Conservation (phyloP, 495 filamentous ascomycete species). For the Stereocaulon alpinum region DNA sequence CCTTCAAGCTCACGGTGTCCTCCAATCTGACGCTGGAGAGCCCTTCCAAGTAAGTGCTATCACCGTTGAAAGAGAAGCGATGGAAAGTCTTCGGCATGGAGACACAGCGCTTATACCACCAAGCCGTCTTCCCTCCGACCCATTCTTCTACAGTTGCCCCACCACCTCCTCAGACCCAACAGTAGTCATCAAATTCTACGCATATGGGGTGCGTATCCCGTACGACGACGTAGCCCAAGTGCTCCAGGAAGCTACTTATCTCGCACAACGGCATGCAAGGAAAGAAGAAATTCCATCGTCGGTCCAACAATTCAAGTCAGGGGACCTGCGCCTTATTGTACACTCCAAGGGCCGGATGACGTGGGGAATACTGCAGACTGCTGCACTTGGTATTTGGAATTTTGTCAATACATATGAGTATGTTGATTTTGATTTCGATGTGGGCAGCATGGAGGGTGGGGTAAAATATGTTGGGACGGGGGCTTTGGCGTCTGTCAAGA, state of each 20-base stretch:
- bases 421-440: conserved; percentile 11
- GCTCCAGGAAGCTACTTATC: background rate
- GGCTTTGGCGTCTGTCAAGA: background rate
- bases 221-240: background rate
- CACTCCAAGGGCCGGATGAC: background rate
- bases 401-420: conserved; percentile 4
- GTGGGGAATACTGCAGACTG: background rate
- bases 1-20: background rate
- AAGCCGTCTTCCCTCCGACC: background rate
- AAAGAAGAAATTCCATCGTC: background rate
- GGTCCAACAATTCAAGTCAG: background rate
- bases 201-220: background rate
- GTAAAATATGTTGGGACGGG: background rate
- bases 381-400: background rate
- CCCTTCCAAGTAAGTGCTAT: background rate
- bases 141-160: background rate
- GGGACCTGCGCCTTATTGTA: background rate
- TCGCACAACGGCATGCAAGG: background rate
- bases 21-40: background rate
- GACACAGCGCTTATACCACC: background rate
- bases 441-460: background rate
- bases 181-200: background rate
- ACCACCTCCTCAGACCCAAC: background rate
- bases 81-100: background rate
- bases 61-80: background rate